A percentile compares a stretch with the other conserved stretches of the same genome.
phyloP scores from a whole-genome alignment of 2,329 filamentous ascomycete species.

The Zymoseptoria pseudotritici region DNA sequence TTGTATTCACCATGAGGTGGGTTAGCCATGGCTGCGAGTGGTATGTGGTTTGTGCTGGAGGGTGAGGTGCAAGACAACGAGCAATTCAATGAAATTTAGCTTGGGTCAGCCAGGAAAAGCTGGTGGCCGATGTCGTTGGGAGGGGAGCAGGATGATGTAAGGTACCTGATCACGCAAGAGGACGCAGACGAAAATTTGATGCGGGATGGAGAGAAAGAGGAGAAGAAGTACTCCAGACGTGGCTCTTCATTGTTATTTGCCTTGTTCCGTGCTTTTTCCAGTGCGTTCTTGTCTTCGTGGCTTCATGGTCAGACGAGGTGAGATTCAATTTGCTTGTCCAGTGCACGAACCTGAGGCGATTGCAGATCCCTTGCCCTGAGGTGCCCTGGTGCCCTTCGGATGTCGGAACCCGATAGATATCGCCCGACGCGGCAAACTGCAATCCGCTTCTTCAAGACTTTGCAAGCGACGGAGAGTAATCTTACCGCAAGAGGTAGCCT shows the following conservation, averaged over 20 bases:
- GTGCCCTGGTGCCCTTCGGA: no score
- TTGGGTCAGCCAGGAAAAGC: background rate
- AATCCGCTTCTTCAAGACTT: no score
- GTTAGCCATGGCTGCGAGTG: conserved; percentile 39
- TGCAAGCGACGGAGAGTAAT: no score
- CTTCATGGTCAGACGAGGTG: background rate
- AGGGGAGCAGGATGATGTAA: background rate
- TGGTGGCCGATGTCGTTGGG: background rate
- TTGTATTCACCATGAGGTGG: conserved; percentile 41
- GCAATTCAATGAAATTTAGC: background rate
- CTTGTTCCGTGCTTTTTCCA: background rate
- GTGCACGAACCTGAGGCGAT: background rate
- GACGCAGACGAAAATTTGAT: background rate
- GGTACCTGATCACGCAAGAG: no score
- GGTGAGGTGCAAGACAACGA: background rate
- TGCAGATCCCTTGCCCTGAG: no score
- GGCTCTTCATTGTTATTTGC: background rate
- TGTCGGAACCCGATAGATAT: no score
- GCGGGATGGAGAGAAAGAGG: background rate
- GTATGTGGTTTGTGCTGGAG: background rate
- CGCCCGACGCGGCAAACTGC: no score
- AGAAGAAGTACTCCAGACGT: background rate
- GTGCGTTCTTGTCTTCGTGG: background rate
- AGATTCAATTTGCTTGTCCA: background rate
- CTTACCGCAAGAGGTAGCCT: no score